Conservation (phyloP, 2,329 filamentous ascomycete genomes). For the Sporothrix curviconia region DNA sequence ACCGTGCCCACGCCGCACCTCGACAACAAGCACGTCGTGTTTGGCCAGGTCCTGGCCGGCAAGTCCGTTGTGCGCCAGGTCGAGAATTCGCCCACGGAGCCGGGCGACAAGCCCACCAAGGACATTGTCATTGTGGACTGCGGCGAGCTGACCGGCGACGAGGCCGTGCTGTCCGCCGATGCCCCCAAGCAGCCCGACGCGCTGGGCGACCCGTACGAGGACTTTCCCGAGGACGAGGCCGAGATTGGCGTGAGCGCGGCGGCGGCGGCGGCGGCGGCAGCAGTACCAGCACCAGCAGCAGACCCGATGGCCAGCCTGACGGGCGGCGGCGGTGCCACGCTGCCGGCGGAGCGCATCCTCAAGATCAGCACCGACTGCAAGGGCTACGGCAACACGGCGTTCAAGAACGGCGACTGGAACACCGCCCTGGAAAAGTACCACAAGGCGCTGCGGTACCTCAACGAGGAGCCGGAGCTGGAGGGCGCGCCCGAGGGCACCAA, state of each 20-base stretch:
- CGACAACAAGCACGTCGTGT: conserved; percentile 91
- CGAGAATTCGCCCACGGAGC: conserved; percentile 71
- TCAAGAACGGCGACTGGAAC: conserved; percentile 68
- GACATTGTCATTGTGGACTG: conserved; percentile 75
- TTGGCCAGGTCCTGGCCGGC: conserved; percentile 86
- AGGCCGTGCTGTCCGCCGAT: conserved; percentile 54
- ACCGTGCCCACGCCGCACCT: conserved; percentile 92
- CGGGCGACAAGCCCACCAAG: conserved; percentile 68
- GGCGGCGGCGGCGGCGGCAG: conserved; percentile 38
- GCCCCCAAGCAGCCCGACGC: conserved; percentile 63
- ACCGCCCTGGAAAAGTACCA: conserved; percentile 85
- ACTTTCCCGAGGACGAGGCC: conserved; percentile 81
- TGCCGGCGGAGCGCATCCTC: conserved; percentile 62
- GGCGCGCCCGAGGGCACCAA: conserved; percentile 63
- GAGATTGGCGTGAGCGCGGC: conserved; percentile 43
- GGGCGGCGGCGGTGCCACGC: conserved; percentile 33
- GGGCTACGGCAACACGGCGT: conserved; percentile 84
- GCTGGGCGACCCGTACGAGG: conserved; percentile 87
- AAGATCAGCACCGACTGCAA: conserved; percentile 82
- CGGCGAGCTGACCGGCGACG: conserved; percentile 72
- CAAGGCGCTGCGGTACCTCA: conserved; percentile 83
- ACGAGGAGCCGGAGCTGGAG: conserved; percentile 73
- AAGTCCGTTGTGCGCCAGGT: conserved; percentile 87
- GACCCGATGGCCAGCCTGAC: conserved; percentile 15
- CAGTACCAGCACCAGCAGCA: not conserved